phyloP scores from a whole-genome alignment of 305 asterid genomes.

The Ilex paraguariensis region DNA sequence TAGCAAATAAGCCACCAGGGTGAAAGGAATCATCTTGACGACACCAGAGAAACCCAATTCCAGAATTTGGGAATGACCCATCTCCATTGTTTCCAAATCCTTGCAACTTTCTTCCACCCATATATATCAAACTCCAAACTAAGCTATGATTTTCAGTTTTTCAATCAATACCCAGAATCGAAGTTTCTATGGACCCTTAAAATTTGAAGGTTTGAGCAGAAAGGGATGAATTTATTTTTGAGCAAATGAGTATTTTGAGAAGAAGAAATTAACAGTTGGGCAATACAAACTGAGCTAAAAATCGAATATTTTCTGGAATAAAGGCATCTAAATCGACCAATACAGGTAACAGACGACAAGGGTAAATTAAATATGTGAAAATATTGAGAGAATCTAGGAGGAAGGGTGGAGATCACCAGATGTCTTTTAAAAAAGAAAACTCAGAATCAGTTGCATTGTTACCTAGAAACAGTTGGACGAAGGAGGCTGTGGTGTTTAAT shows the following conservation, averaged over 20 bases:
- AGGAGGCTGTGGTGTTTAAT: too few relatives aligned
- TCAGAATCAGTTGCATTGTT: too few relatives aligned
- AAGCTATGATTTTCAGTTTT: not conserved
- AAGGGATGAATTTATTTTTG: conserved; percentile 6
- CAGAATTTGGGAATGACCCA: conserved; percentile 21
- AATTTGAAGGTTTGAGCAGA: not conserved
- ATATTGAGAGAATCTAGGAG: not conserved
- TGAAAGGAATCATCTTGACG: conserved; percentile 29
- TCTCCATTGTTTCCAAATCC: conserved; percentile 20
- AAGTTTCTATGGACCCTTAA: too few relatives aligned
- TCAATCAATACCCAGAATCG: not conserved
- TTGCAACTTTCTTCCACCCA: conserved; percentile 24
- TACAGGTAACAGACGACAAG: conserved; percentile 3
- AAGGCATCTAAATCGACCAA: not conserved
- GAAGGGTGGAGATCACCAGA: too few relatives aligned
- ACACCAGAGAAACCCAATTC: conserved; percentile 40
- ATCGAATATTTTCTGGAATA: conserved; percentile 5
- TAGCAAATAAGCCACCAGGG: conserved; percentile 38
- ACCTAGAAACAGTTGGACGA: too few relatives aligned
- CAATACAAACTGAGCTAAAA: not conserved
- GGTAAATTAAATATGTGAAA: conserved; percentile 1
- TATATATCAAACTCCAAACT: conserved; percentile 5
- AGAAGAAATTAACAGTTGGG: not conserved
- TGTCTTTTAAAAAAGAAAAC: too few relatives aligned
- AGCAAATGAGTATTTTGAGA: too few relatives aligned